phyloP scores from a whole-genome alignment of 1,284 basidiomycete genomes.

The Athelia sp. region DNA sequence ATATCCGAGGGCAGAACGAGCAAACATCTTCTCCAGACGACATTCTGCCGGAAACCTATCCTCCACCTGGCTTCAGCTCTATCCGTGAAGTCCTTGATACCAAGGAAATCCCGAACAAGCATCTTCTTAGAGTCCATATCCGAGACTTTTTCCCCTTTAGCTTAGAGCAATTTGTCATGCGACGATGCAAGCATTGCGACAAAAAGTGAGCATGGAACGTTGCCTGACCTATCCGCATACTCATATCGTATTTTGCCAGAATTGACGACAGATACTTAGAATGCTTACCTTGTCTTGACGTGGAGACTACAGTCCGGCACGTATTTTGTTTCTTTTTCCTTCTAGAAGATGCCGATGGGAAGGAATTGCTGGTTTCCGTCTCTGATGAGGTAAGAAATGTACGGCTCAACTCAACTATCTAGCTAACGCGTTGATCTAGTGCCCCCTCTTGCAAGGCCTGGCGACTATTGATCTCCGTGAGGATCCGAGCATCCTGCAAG shows the following conservation, averaged over 20 bases:
- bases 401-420: conserved; percentile 5
- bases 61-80: conserved; percentile 15
- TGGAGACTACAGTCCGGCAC: conserved; percentile 39
- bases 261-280: conserved; percentile 22
- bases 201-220: conserved; percentile 9
- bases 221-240: too few species aligned
- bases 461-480: conserved; percentile 35
- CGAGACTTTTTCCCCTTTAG: conserved; percentile 51
- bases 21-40: not conserved
- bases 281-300: conserved; percentile 49
- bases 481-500: conserved; percentile 30
- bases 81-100: conserved; percentile 35
- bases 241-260: too few species aligned
- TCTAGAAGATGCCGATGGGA: conserved; percentile 43
- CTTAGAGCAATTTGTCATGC: conserved; percentile 39
- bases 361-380: conserved; percentile 37
- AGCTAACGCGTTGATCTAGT: conserved; percentile 27
- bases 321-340: conserved; percentile 43
- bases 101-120: conserved; percentile 31
- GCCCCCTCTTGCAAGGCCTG: conserved; percentile 36
- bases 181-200: conserved; percentile 49
- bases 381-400: conserved; percentile 33
- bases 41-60: not conserved
- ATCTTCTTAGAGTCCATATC: conserved; percentile 43
- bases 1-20: conserved; percentile 1